These are phyloP conservation scores for Lunularia cruciata DNA, from an alignment of 225 moss, liverwort and hornwort species.

Conservation along the genomic window DNA sequence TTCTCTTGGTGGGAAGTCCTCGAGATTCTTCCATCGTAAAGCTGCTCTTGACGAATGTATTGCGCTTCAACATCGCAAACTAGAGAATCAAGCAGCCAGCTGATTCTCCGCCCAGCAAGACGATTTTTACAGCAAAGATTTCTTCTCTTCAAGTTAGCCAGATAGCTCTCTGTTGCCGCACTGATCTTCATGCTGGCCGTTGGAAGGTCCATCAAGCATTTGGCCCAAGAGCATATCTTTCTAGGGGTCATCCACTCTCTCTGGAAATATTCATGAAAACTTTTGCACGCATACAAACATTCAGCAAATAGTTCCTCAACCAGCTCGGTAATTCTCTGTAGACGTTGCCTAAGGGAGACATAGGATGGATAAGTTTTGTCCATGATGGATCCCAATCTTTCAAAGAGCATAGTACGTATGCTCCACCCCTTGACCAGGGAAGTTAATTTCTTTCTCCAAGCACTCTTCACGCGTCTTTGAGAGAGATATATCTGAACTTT, in stretches of 20 bases:
- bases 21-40: conserved; percentile 25
- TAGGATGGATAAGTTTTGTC: conserved; percentile 8
- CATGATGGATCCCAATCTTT: conserved; percentile 21
- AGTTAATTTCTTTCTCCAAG: conserved; percentile 26
- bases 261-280: conserved; percentile 21
- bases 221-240: conserved; percentile 27
- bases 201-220: conserved; percentile 14
- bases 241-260: conserved; percentile 26
- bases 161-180: conserved; percentile 25
- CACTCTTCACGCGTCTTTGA: conserved; percentile 18
- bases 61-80: conserved; percentile 28
- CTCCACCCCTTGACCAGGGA: conserved; percentile 29
- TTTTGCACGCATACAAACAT: conserved; percentile 17
- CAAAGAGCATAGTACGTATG: conserved; percentile 26
- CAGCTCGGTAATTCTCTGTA: conserved; percentile 19
- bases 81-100: conserved; percentile 30
- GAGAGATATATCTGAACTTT: conserved; percentile 8
- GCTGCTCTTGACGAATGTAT: conserved; percentile 21
- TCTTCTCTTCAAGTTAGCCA: conserved; percentile 29
- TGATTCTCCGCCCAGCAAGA: conserved; percentile 30
- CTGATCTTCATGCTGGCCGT: conserved; percentile 14
- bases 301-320: conserved; percentile 27
- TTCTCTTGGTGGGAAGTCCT: conserved; percentile 23
- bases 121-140: conserved; percentile 27
- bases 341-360: conserved; percentile 21